Evolutionary conservation across 1,284 basidiomycete species (phyloP).

Genomic region (Mycena sp.): DNA sequence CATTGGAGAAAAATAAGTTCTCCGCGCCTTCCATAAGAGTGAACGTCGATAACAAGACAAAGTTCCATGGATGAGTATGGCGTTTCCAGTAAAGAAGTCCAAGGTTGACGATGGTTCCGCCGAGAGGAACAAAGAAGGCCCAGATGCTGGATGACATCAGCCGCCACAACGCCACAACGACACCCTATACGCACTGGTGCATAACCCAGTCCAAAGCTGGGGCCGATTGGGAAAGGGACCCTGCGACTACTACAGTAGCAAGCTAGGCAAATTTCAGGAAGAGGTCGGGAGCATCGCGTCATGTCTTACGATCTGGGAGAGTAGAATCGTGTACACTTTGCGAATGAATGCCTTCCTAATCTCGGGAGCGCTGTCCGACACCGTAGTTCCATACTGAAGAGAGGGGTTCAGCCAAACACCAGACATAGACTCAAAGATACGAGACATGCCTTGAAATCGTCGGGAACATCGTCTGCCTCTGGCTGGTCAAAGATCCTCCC

Average conservation of each 20-base stretch:
- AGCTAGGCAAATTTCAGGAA: constrained; percentile 49
- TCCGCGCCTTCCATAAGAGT: constrained; percentile 74
- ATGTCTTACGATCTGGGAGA: constrained; percentile 10
- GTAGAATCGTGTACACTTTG: constrained; percentile 84
- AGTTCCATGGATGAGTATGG: constrained; percentile 84
- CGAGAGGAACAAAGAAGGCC: constrained; percentile 79
- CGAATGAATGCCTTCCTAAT: constrained; percentile 80
- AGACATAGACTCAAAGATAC: too few species aligned
- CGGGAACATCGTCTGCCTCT: constrained; percentile 71
- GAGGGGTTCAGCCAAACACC: too few species aligned
- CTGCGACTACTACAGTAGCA: constrained; percentile 78
- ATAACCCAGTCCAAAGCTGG: constrained; percentile 71
- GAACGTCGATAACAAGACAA: constrained; percentile 82
- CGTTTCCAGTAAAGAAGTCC: constrained; percentile 88
- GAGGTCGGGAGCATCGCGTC: too few species aligned
- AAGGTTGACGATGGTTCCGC: constrained; percentile 79
- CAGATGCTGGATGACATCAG: constrained; percentile 59
- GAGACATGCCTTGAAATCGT: constrained; percentile 93
- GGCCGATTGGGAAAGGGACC: constrained; percentile 67
- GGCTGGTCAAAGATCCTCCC: constrained; percentile 75
- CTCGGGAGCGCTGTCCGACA: constrained; percentile 76
- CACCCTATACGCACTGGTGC: constrained; percentile 64
- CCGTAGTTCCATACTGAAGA: constrained; percentile 77
- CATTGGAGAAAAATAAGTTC: not conserved
- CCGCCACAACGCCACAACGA: not conserved